Evolutionary conservation across 169 alveolate genomes (phyloP), one percentile per base, ranked within the genome.

Genomic region (Plasmodium vinckei): DNA sequence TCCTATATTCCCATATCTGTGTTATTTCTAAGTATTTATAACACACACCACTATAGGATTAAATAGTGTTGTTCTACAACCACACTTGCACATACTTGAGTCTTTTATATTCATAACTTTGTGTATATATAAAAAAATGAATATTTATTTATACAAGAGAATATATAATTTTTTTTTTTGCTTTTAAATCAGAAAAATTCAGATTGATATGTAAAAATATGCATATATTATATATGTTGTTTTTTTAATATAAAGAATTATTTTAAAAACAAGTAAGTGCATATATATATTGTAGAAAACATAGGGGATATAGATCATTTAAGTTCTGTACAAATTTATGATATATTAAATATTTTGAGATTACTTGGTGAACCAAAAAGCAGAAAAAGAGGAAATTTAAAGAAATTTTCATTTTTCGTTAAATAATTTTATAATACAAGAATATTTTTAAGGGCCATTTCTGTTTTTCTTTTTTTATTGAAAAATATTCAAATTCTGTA

Each of bases 321-420:
- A 5, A 47, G 21, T 33, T 72, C 56, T 72, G 44, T 39, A 72
- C 42, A 23, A 27, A 13, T 72, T 72, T 72, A 17, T 13, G 23
- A 33, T 25, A 57, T 61, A 25, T 72, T 72, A 46, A n/a, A 27
- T 10, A 72, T 61, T 60, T 73, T 73, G 9, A 44, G 63, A 44
- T 73, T 73, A 73, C 88, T 63, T 73, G 88, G n/a, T 23, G 49
- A 73, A 61, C 54, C 49, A 73, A 47, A 25, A 60, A 54, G 73
- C 33, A 65, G 63, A 44, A 61, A 65, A 73, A 68, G 54, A 73
- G 73, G 65, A 17, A 51, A 44, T 60, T 60, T 10, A 19, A 6
- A 51, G 46, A 63, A 46, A 60, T 73, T 73, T 54, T 61, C 88
- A 73, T 73, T 59, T 73, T 73, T 73, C 56, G 51, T 59, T 15